Evolutionary conservation across 768 basidiomycete species (phyloP).

Genomic region (Mycena rosella): DNA sequence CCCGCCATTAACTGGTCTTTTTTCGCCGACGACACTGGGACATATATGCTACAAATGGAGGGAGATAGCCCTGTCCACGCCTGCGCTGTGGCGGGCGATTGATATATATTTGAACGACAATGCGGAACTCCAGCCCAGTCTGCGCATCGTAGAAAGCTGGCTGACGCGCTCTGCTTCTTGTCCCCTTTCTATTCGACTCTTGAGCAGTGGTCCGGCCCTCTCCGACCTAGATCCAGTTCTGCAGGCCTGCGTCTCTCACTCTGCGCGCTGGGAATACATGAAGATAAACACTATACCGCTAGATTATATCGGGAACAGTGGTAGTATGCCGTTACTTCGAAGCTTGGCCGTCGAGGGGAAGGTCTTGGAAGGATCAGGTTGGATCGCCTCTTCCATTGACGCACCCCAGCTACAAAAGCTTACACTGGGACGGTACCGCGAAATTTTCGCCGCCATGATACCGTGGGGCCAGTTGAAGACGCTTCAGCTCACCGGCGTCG

Average conservation of each 20-base stretch:
- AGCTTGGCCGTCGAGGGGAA: not conserved
- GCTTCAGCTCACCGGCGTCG: not conserved
- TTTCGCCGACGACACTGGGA: not conserved
- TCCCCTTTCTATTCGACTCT: not conserved
- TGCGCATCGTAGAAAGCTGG: not conserved
- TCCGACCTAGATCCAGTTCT: not conserved
- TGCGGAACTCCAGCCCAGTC: not conserved
- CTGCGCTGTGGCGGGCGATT: slow-evolving; percentile 4
- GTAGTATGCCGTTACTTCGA: not conserved
- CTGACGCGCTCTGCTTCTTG: not conserved
- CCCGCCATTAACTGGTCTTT: not conserved
- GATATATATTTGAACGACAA: not conserved
- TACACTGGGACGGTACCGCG: not conserved
- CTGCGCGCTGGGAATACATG: not conserved
- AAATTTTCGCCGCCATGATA: not conserved
- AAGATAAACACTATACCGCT: not conserved
- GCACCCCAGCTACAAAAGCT: not conserved
- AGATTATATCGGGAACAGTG: not conserved
- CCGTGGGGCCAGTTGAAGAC: not conserved
- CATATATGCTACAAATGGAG: slow-evolving; percentile 14
- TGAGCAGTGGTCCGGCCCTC: not conserved
- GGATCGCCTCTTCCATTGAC: not conserved
- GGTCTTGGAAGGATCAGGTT: not conserved
- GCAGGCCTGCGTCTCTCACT: not conserved
- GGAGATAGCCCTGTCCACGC: not conserved